Percentiles rank a stretch among this genome's conserved stretches.
Conservation (phyloP, 169 alveolate species). For the Eimeria brunetti region DNA sequence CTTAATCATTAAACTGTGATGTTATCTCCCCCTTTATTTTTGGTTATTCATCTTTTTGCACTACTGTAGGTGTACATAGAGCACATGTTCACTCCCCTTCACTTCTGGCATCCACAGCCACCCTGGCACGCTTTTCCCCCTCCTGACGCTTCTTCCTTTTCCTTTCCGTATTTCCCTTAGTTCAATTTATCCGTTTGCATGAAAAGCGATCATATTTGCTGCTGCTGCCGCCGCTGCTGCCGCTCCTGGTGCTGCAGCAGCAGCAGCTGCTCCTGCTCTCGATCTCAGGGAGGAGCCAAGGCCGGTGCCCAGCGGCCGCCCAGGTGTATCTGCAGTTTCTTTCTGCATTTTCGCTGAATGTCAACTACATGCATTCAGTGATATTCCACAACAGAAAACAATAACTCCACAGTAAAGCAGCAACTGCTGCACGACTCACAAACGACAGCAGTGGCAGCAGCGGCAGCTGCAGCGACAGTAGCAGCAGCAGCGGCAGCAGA, state of each 20-base stretch:
- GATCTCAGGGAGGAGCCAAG: not conserved
- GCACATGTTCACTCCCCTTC: not conserved
- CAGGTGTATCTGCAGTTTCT: not conserved
- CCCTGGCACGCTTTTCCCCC: not conserved
- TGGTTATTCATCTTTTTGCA: not conserved
- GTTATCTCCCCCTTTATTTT: not conserved
- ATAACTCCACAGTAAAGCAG: not conserved
- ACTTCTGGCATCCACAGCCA: not conserved
- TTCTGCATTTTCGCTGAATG: not conserved
- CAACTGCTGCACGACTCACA: not conserved
- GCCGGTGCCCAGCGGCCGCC: not conserved
- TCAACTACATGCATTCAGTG: not conserved
- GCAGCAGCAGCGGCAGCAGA: not conserved
- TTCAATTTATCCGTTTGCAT: not conserved
- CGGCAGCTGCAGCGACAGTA: not conserved
- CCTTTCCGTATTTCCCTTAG: not conserved
- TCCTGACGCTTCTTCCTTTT: not conserved
- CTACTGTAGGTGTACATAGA: not conserved
- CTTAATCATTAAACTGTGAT: not conserved
- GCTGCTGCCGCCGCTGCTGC: not conserved
- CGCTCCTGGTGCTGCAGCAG: not conserved
- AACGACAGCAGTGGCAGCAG: not conserved
- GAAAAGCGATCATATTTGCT: not conserved
- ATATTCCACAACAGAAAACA: not conserved
- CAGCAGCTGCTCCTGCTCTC: constrained; percentile 11